Conservation (phyloP, 768 basidiomycete genomes). For the Auricularia sp. region DNA sequence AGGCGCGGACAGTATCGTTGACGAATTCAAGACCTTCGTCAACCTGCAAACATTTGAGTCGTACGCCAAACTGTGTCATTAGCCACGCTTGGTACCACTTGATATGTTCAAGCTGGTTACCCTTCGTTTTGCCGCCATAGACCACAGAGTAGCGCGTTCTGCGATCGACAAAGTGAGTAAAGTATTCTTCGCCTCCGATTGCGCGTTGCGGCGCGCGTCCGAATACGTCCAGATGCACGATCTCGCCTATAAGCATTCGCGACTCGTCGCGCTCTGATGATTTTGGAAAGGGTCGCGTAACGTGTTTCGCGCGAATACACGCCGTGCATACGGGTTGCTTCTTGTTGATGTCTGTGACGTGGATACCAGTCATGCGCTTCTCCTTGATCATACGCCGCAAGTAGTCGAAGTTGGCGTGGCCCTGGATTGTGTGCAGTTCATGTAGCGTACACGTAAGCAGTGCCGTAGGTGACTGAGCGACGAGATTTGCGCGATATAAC, state of each 20-base stretch:
- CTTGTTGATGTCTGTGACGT: not conserved
- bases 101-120: not conserved
- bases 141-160: constrained; percentile 3
- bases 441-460: not conserved
- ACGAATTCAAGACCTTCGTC: constrained; percentile 19
- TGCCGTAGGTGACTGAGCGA: not conserved
- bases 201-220: constrained; percentile 1
- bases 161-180: constrained; percentile 9
- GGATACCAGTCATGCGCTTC: not conserved
- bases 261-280: not conserved
- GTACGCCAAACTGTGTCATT: constrained; percentile 4
- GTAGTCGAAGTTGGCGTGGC: not conserved
- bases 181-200: not conserved
- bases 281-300: not conserved
- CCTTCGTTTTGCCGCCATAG: constrained; percentile 4
- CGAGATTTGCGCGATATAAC: not conserved
- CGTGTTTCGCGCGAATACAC: not conserved
- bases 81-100: constrained; percentile 4
- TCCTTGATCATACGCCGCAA: not conserved
- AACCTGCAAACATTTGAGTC: constrained; percentile 9
- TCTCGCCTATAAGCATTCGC: not conserved
- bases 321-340: not conserved
- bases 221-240: constrained; percentile 6
- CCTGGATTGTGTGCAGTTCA: not conserved
- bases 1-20: constrained; percentile 6